Base-by-base conservation (phyloP, 805 yeast species). In the Yarrowia sp. region DNA sequence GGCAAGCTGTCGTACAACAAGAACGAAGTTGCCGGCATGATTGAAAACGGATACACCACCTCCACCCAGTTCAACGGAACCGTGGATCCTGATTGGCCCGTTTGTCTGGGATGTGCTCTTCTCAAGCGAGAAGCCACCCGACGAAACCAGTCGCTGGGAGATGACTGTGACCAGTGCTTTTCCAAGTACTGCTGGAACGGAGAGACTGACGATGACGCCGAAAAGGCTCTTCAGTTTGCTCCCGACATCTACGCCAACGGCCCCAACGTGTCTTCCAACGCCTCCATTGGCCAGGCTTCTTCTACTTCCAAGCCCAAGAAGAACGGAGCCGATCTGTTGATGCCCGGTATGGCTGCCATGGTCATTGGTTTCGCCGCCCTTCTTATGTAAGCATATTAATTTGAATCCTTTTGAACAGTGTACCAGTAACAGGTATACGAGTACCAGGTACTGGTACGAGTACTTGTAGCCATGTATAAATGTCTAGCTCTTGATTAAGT, bases 21-120 rank as follows among this genome's bases (percentile, higher is more conserved):
- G 49, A 79, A 79, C 0, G 89, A 87, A 70, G 83, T 85, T 68
- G 74, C 78, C 46, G 78, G 81, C 0, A 82, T 90, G 80, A 82
- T 90, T 65, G 75, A 79, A 69, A 91, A 91, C 73, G 96, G 96
- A 6, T 88, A 85, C 72, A 89, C 88, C 69, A 81, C 83, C 10
- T 82, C 87, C 10, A 80, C 92, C 0, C 82, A 87, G 71, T 79
- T 80, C 66, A 90, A 89, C 73, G 76, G 83, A 21, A 87, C 96
- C 14, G 72, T 86, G 26, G 96, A 89, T 69, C 73, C 77, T 6
- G 85, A 88, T 36, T 90, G 89, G 86, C 78, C 83, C 44, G 82
- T 85, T 3, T 90, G 96, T 78, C 81, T 90, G 51, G 89, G 89
- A 2, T 90, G 96, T 80, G 96, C 96, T 12, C 82, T 90, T 41